phyloP scores from a whole-genome alignment of 2,329 filamentous ascomycete species.

The Scedosporium apiospermum region DNA sequence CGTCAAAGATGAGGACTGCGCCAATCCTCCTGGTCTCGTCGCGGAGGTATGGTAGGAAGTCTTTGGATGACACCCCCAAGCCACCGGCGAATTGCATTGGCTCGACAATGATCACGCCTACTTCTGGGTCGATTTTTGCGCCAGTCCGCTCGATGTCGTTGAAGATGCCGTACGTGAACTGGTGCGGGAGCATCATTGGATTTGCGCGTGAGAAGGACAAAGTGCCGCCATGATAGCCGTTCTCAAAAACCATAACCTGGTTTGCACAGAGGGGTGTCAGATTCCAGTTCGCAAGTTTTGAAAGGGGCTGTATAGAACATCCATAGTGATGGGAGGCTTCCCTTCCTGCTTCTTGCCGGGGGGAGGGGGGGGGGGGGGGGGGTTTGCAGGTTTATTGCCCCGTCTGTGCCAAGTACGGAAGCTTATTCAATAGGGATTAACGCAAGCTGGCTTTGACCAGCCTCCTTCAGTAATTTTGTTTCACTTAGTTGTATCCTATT shows the following conservation, averaged over 20 bases:
- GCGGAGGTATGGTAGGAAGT: slow-evolving; percentile 44
- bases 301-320: too few species aligned
- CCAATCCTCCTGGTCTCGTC: slow-evolving; percentile 26
- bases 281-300: too few species aligned
- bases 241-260: slow-evolving; percentile 33
- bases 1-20: slow-evolving; percentile 57
- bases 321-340: too few species aligned
- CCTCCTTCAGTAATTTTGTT: too few species aligned
- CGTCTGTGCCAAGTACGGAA: too few species aligned
- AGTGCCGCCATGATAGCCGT: slow-evolving; percentile 27
- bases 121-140: slow-evolving; percentile 31
- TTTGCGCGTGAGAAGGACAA: slow-evolving; percentile 11
- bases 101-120: slow-evolving; percentile 59
- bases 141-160: slow-evolving; percentile 41
- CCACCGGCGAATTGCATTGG: slow-evolving; percentile 57
- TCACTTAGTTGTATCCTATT: too few species aligned
- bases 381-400: too few species aligned
- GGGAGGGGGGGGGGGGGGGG: too few species aligned
- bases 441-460: too few species aligned
- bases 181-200: slow-evolving; percentile 35
- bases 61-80: slow-evolving; percentile 36
- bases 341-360: too few species aligned
- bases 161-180: slow-evolving; percentile 52
- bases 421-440: too few species aligned
- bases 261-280: too few species aligned